Evolutionary conservation across 106 monocot species (phyloP).

Genomic region (Allium fistulosum): DNA sequence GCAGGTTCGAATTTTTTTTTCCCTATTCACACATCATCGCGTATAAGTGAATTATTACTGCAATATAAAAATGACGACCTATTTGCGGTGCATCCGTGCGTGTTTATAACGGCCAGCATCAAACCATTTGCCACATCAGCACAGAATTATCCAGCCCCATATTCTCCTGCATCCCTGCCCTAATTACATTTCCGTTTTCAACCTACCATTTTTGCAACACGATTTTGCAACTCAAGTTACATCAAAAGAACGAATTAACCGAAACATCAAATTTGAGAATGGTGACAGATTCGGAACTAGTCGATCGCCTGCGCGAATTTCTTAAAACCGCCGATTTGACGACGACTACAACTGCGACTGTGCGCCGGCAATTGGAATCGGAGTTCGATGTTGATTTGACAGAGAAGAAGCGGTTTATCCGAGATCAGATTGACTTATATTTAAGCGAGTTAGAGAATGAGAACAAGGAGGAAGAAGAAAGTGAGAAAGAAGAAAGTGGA

Average conservation of each 20-base stretch:
- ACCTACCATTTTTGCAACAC: too few species aligned
- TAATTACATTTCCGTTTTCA: too few species aligned
- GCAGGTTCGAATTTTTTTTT: too few species aligned
- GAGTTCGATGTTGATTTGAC: constrained; percentile 66
- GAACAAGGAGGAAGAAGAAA: constrained; percentile 12
- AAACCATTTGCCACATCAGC: too few species aligned
- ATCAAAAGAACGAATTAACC: not conserved
- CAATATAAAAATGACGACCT: too few species aligned
- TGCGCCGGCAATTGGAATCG: constrained; percentile 66
- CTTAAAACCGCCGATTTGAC: constrained; percentile 69
- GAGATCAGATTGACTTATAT: constrained; percentile 80
- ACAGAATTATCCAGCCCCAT: too few species aligned
- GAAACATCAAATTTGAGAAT: not conserved
- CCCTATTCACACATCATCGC: too few species aligned
- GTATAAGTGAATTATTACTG: too few species aligned
- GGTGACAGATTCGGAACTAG: constrained; percentile 70
- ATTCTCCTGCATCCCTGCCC: too few species aligned
- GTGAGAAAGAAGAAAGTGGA: constrained; percentile 12
- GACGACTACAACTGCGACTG: constrained; percentile 61
- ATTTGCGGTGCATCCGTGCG: too few species aligned
- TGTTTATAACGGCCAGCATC: too few species aligned
- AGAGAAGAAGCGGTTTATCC: constrained; percentile 55
- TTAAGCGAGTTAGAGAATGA: constrained; percentile 22
- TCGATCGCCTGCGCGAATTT: constrained; percentile 46
- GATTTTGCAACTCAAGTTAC: too few species aligned